These are phyloP conservation scores for Rhinocladiella mackenziei DNA, from an alignment of 2,329 filamentous ascomycete genomes.

Conservation along the genomic window DNA sequence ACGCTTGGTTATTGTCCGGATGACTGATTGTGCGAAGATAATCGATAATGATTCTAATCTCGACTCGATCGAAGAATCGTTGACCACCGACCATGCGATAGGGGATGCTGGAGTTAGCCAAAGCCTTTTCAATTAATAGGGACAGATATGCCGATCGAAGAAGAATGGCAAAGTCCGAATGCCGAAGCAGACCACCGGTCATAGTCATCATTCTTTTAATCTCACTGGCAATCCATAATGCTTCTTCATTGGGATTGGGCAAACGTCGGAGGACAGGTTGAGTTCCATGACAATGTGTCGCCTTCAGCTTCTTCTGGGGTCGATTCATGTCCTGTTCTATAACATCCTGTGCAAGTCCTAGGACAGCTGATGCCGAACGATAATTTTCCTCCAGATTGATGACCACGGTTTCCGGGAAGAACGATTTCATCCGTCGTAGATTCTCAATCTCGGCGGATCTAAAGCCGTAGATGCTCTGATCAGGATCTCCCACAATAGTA, in stretches of 20 bases:
- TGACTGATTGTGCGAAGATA: conserved; percentile 83
- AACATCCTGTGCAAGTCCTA: conserved; percentile 73
- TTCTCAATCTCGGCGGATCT: conserved; percentile 90
- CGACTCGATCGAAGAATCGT: conserved; percentile 85
- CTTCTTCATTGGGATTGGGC: conserved; percentile 66
- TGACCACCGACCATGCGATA: conserved; percentile 91
- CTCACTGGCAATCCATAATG: conserved; percentile 82
- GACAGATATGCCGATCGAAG: conserved; percentile 81
- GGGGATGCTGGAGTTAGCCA: conserved; percentile 75
- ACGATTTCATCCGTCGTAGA: conserved; percentile 68
- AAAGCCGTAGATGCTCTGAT: conserved; percentile 97
- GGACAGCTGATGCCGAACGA: conserved; percentile 79
- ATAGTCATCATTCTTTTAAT: conserved; percentile 67
- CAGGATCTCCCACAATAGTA: conserved; percentile 92
- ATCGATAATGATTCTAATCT: conserved; percentile 82
- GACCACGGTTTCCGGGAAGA: conserved; percentile 74
- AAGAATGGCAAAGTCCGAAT: conserved; percentile 78
- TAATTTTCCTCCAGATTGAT: conserved; percentile 93
- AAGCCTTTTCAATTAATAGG: conserved; percentile 74
- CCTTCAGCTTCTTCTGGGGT: conserved; percentile 72
- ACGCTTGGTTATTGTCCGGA: conserved; percentile 79
- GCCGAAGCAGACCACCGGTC: conserved; percentile 67
- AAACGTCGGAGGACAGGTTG: conserved; percentile 75
- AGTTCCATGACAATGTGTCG: conserved; percentile 76
- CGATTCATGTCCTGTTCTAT: conserved; percentile 84